Conservation (phyloP, 371 early-diverging fungal species). For the Rhizopus sp. region DNA sequence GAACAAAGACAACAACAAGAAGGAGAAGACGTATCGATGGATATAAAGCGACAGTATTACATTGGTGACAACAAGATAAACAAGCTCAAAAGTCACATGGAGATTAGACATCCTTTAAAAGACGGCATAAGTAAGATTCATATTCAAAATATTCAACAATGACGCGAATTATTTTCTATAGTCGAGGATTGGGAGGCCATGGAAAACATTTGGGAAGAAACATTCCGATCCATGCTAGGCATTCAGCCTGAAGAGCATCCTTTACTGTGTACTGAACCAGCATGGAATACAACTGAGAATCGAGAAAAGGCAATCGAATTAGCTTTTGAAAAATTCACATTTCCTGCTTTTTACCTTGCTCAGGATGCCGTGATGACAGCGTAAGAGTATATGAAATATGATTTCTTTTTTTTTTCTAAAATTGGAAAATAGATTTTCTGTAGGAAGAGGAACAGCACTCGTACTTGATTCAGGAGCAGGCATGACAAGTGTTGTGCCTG, state of each 20-base stretch:
- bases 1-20: slow-evolving; percentile 22
- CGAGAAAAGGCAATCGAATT: slow-evolving; percentile 89
- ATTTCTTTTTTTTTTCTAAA: slow-evolving; percentile 5
- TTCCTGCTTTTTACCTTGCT: slow-evolving; percentile 92
- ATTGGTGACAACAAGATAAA: slow-evolving; percentile 82
- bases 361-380: slow-evolving; percentile 91
- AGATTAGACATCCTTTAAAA: slow-evolving; percentile 72
- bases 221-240: slow-evolving; percentile 68
- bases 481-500: slow-evolving; percentile 88
- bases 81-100: slow-evolving; percentile 75
- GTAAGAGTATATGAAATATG: slow-evolving; percentile 46
- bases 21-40: slow-evolving; percentile 45
- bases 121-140: slow-evolving; percentile 65
- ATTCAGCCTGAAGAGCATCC: slow-evolving; percentile 84
- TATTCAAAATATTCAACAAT: not conserved
- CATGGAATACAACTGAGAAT: slow-evolving; percentile 83
- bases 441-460: slow-evolving; percentile 86
- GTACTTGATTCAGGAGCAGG: slow-evolving; percentile 93
- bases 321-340: slow-evolving; percentile 90
- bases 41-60: slow-evolving; percentile 48
- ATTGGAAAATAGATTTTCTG: slow-evolving; percentile 72
- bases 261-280: slow-evolving; percentile 83
- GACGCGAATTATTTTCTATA: not conserved
- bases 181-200: slow-evolving; percentile 92
- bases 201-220: slow-evolving; percentile 87